Base-by-base conservation (phyloP, 257 asterid species). In the Prunella vulgaris region DNA sequence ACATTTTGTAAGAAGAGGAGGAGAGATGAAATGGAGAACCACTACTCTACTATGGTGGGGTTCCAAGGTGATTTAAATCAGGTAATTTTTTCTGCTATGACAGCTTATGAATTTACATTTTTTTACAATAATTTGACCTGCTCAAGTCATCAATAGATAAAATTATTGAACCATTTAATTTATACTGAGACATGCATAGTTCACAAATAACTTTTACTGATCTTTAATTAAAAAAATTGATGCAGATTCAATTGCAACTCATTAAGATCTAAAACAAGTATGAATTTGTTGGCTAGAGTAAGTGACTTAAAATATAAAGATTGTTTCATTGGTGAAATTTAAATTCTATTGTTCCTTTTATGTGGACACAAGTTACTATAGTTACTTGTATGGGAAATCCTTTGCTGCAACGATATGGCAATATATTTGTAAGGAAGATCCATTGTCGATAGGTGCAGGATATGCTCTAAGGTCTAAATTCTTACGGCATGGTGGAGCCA, bases 331-430 rank as follows among this genome's bases (percentile, higher is more conserved):
- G 52, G 9, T 44, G 52, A 44, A 20, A 5, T n/a, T 14, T 44
- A 14, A 4, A 4, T 44, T 52, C 20, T 0, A 46, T 20, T 5
- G 9, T 58, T 28, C 6, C 10, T 60, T 27, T 57, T 59, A 40
- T 66, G 61, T 46, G 10, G 7, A 53, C 68, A 51, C 84, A 93
- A 97, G 94, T 76, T 93, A 93, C 82, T 90, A 93, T 78, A 93
- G 96, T 85, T 93, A 90, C 90, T 73, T 93, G 90, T 93, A 90
- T 27, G 99, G 97, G 13, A 90, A 78, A 85, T 93, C 96, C 85
- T 88, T 90, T 22, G 83, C 97, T 35, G 80, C 96, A 60, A 87
- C 93, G 14, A 87, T 88, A 72, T 93, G 99, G 99, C 81, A 86
- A 71, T 86, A 81, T 66, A 67, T 79, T 20, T 88, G 90, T 75